Base-by-base conservation (phyloP, 495 filamentous ascomycete genomes). In the Evernia prunastri region DNA sequence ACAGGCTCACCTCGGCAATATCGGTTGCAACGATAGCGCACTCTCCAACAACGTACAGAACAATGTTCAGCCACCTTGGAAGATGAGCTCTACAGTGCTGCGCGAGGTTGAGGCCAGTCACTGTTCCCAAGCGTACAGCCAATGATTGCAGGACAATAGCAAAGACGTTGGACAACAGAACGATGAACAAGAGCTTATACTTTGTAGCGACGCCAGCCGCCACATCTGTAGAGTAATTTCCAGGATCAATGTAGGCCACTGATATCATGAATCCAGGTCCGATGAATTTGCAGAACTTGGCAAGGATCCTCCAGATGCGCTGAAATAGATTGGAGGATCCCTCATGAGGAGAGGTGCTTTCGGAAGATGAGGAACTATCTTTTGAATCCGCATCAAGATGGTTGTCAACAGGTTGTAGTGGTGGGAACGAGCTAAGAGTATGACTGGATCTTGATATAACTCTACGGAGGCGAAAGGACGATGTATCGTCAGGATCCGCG, bases 221-320 rank as follows among this genome's bases (percentile, higher is more conserved):
- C 59, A 92, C 87, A 74, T 92, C 90, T 36, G 90, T 93, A 6
- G 90, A 82, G 73, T 93, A 93, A 73, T 95, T 95, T 59, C 89
- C 89, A 11, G 89, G 89, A 66, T 93, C 89, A 68, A 93, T 90
- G 76, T 87, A 84, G 25, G 88, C 88, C 49, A 92, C 89, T 20
- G 88, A 83, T 61, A 93, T 82, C 75, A 96, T 82, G 73, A 96
- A 92, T 2, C 91, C 91, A 17, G 92, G 92, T 1, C 92, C 92
- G 56, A 96, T 77, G 71, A 96, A 96, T 64, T 84, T 85, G 62
- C 74, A 74, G 69, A 89, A 94, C 39, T 85, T 92, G 61, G 78
- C 53, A 43, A 92, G 25, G 17, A 76, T 63, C 57, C 74, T 68
- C 58, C 70, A 65, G 25, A 77, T 47, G 33, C 70, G 70, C 51